These are phyloP conservation scores for Torrubiella hemipterigena DNA, from an alignment of 2,329 filamentous ascomycete species.

Conservation along the genomic window DNA sequence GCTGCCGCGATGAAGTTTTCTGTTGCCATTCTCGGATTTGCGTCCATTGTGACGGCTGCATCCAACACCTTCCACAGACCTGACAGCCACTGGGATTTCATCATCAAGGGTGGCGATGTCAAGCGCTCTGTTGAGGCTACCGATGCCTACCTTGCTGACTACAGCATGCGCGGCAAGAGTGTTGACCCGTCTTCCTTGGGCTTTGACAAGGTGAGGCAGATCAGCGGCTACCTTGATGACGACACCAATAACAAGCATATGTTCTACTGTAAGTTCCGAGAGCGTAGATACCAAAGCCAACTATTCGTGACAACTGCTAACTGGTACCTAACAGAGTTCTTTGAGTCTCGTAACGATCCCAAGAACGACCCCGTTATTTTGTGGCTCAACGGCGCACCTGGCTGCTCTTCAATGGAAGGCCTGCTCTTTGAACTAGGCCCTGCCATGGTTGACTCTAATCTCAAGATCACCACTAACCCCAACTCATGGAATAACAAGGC, in stretches of 20 bases:
- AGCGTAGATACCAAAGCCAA: neutral
- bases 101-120: slow-evolving; percentile 75
- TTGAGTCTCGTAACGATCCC: slow-evolving; percentile 95
- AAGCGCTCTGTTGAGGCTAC: slow-evolving; percentile 66
- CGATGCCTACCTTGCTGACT: slow-evolving; percentile 63
- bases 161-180: slow-evolving; percentile 82
- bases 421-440: slow-evolving; percentile 97
- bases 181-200: slow-evolving; percentile 77
- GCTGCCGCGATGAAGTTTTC: too few relatives aligned
- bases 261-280: slow-evolving; percentile 60
- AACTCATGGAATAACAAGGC: slow-evolving; percentile 95
- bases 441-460: slow-evolving; percentile 70
- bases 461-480: slow-evolving; percentile 74
- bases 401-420: slow-evolving; percentile 92
- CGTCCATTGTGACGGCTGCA: slow-evolving; percentile 34
- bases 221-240: slow-evolving; percentile 94
- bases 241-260: slow-evolving; percentile 95
- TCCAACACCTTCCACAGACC: slow-evolving; percentile 63
- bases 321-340: slow-evolving; percentile 52
- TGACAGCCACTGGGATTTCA: slow-evolving; percentile 80
- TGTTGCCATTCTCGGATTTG: slow-evolving; percentile 45
- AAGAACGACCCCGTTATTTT: slow-evolving; percentile 92
- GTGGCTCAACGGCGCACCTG: slow-evolving; percentile 91
- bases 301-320: neutral
- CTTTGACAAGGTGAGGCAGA: slow-evolving; percentile 92